phyloP scores from a whole-genome alignment of 192 early-diverging fungal species.

The Podila verticillata region DNA sequence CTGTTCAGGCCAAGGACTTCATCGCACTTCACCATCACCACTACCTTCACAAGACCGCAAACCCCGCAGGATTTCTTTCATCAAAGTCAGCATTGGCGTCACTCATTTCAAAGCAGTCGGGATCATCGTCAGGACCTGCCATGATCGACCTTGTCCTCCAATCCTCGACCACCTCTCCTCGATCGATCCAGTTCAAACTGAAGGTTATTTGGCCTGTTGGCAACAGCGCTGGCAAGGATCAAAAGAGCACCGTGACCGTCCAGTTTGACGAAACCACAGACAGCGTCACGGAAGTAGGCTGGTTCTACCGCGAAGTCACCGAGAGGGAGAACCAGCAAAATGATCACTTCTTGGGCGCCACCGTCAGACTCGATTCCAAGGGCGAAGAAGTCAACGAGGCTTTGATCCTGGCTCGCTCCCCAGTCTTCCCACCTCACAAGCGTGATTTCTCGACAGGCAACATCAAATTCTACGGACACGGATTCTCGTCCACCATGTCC shows the following conservation, averaged over 20 bases:
- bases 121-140: constrained; percentile 22
- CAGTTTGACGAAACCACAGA: constrained; percentile 29
- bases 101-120: constrained; percentile 24
- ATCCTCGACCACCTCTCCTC: background rate
- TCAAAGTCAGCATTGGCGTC: constrained; percentile 11
- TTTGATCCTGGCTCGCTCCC: constrained; percentile 28
- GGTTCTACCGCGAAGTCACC: constrained; percentile 46
- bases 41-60: constrained; percentile 22
- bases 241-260: constrained; percentile 11
- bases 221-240: background rate
- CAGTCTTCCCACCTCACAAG: constrained; percentile 47
- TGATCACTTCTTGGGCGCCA: constrained; percentile 45
- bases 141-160: constrained; percentile 38
- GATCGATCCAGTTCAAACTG: constrained; percentile 1
- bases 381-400: constrained; percentile 38
- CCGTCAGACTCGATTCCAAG: constrained; percentile 21
- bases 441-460: constrained; percentile 20
- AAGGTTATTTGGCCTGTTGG: constrained; percentile 38
- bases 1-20: constrained; percentile 17
- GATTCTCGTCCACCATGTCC: constrained; percentile 30
- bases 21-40: constrained; percentile 22
- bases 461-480: constrained; percentile 22
- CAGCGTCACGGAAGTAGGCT: constrained; percentile 40
- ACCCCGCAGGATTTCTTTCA: constrained; percentile 28
- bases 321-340: constrained; percentile 21